Percentiles rank a stretch among this genome's conserved stretches.
phyloP scores from a whole-genome alignment of 2,329 filamentous ascomycete genomes.

The Pyrenochaeta sp. region DNA sequence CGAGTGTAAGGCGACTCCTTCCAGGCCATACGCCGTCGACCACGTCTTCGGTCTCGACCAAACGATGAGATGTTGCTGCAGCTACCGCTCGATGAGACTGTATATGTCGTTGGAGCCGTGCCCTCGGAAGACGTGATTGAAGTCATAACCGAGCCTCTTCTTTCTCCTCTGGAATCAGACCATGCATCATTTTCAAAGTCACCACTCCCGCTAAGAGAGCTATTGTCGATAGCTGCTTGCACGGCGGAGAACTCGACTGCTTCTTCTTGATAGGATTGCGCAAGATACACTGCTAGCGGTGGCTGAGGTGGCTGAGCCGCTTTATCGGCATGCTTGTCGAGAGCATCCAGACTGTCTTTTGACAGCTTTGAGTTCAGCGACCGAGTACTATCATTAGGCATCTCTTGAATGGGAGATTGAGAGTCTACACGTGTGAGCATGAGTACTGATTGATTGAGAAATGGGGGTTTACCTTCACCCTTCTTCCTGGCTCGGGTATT shows the following conservation, averaged over 20 bases:
- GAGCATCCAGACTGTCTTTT: slow-evolving; percentile 39
- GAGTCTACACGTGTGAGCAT: slow-evolving; percentile 20
- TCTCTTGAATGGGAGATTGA: slow-evolving; percentile 1
- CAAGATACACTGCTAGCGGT: slow-evolving; percentile 44
- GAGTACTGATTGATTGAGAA: neutral
- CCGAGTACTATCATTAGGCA: slow-evolving; percentile 8
- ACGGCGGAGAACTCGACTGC: slow-evolving; percentile 36
- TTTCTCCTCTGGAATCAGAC: slow-evolving; percentile 30
- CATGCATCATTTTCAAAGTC: slow-evolving; percentile 33
- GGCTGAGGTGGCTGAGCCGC: slow-evolving; percentile 36
- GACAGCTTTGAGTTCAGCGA: slow-evolving; percentile 36
- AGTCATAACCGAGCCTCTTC: slow-evolving; percentile 39
- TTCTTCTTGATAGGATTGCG: slow-evolving; percentile 47
- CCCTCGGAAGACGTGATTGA: slow-evolving; percentile 44
- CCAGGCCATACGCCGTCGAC: slow-evolving; percentile 47
- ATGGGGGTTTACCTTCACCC: slow-evolving; percentile 24
- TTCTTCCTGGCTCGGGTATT: slow-evolving; percentile 46
- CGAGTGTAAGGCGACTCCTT: slow-evolving; percentile 40
- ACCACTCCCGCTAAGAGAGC: slow-evolving; percentile 27
- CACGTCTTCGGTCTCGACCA: slow-evolving; percentile 43
- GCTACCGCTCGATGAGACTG: slow-evolving; percentile 40
- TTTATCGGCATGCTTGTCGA: slow-evolving; percentile 33
- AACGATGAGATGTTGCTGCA: slow-evolving; percentile 47
- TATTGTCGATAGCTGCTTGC: slow-evolving; percentile 40
- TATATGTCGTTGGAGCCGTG: slow-evolving; percentile 43